Percentiles rank a stretch among this genome's conserved stretches.
Conservation (phyloP, 2,329 filamentous ascomycete species). For the Seiridium unicorne region DNA sequence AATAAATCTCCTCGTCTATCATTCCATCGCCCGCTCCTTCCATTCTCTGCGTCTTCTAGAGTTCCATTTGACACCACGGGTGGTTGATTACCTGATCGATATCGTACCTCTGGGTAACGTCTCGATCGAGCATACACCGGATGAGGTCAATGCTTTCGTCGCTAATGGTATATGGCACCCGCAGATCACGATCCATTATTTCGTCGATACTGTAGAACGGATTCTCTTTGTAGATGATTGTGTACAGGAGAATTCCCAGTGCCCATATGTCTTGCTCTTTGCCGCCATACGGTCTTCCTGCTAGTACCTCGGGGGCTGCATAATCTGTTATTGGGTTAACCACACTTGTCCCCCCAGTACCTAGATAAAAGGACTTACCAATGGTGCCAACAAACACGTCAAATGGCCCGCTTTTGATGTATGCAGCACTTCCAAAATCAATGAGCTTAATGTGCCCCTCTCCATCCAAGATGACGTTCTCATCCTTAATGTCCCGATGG, state of each 20-base stretch:
- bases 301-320: slow-evolving; percentile 94
- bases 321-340: slow-evolving; percentile 64
- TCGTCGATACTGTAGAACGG: slow-evolving; percentile 99
- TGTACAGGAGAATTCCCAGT: slow-evolving; percentile 93
- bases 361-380: slow-evolving; percentile 57
- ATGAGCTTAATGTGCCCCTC: slow-evolving; percentile 96
- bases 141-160: slow-evolving; percentile 93
- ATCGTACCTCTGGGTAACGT: slow-evolving; percentile 78
- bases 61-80: slow-evolving; percentile 64
- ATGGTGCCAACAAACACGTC: slow-evolving; percentile 99
- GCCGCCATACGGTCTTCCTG: slow-evolving; percentile 86
- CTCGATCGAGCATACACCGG: slow-evolving; percentile 85
- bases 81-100: slow-evolving; percentile 87
- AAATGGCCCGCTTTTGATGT: slow-evolving; percentile 97
- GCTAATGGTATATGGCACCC: slow-evolving; percentile 84
- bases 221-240: slow-evolving; percentile 99
- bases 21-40: not conserved
- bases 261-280: slow-evolving; percentile 99
- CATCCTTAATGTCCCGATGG: slow-evolving; percentile 97
- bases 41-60: not conserved
- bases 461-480: slow-evolving; percentile 94
- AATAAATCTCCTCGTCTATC: not conserved
- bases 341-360: too few relatives aligned
- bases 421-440: slow-evolving; percentile 96
- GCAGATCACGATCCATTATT: slow-evolving; percentile 95